These are phyloP conservation scores for Pterocarpus santalinus DNA, from an alignment of 306 rosid species.

Conservation along the genomic window DNA sequence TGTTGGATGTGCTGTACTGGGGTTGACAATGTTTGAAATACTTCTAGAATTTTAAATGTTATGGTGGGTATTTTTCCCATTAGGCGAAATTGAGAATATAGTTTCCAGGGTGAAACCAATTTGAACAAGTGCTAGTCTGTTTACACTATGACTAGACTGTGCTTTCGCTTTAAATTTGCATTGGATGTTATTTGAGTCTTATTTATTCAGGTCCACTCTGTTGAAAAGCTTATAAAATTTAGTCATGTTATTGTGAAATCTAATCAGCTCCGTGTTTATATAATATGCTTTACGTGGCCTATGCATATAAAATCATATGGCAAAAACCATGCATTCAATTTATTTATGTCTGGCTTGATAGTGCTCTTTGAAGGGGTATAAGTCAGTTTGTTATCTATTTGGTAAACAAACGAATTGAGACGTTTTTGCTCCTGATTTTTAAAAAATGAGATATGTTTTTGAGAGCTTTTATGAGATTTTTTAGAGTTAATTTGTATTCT, in stretches of 20 bases:
- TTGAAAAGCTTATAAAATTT: constrained; percentile 11
- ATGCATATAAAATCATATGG: background rate
- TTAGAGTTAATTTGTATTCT: too few relatives aligned
- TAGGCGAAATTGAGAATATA: constrained; percentile 37
- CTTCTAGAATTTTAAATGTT: constrained; percentile 15
- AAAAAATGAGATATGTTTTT: too few relatives aligned
- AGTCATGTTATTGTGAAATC: background rate
- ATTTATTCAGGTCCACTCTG: background rate
- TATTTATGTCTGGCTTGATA: background rate
- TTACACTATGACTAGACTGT: background rate
- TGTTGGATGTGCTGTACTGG: constrained; percentile 38
- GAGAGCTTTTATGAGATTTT: too few relatives aligned
- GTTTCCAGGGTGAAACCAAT: constrained; percentile 39
- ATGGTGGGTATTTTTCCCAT: constrained; percentile 8
- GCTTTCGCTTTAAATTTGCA: constrained; percentile 29
- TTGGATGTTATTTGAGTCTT: constrained; percentile 3
- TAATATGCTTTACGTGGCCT: background rate
- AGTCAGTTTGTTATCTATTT: too few relatives aligned
- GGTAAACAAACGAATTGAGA: too few relatives aligned
- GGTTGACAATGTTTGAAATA: constrained; percentile 48
- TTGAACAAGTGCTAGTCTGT: constrained; percentile 31
- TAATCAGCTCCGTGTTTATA: background rate
- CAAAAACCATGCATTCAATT: background rate
- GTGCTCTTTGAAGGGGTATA: background rate
- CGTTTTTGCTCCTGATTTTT: too few relatives aligned